Evolutionary conservation across 495 filamentous ascomycete genomes (phyloP).

Genomic region (Podospora pseudoanserina): DNA sequence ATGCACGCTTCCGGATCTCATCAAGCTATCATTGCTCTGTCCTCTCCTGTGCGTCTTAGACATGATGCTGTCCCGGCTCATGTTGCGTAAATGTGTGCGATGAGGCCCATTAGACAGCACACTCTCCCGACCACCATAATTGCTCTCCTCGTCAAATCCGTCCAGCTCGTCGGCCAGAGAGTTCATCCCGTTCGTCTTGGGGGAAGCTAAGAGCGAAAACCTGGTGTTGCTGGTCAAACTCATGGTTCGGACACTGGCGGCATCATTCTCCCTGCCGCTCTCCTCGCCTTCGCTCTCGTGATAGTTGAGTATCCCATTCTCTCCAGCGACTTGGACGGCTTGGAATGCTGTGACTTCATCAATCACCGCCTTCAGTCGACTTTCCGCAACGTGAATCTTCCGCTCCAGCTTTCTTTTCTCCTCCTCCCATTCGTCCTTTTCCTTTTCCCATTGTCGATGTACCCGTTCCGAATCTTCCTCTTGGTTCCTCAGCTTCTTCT

Average conservation of each 20-base stretch:
- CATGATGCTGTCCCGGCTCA: constrained; percentile 36
- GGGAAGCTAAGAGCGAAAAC: constrained; percentile 63
- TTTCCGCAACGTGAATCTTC: constrained; percentile 82
- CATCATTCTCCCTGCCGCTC: constrained; percentile 61
- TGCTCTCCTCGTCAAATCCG: constrained; percentile 61
- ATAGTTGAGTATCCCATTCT: constrained; percentile 33
- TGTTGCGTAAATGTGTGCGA: constrained; percentile 33
- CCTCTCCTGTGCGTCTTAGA: constrained; percentile 44
- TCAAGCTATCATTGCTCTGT: constrained; percentile 50
- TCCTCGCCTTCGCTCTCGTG: constrained; percentile 54
- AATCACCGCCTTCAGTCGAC: constrained; percentile 73
- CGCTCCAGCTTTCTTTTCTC: constrained; percentile 78
- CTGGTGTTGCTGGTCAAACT: constrained; percentile 71
- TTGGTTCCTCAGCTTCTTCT: constrained; percentile 71
- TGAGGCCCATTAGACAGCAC: constrained; percentile 40
- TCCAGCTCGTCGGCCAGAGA: constrained; percentile 90
- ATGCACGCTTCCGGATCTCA: constrained; percentile 46
- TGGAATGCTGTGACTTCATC: constrained; percentile 79
- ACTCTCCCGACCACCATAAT: constrained; percentile 53
- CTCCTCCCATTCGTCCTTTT: constrained; percentile 77
- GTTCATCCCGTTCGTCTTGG: constrained; percentile 57
- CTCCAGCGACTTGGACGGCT: constrained; percentile 47
- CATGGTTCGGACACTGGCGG: constrained; percentile 69
- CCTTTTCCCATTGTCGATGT: constrained; percentile 72
- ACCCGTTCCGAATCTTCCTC: constrained; percentile 80